Evolutionary conservation across 768 basidiomycete genomes (phyloP).

Genomic region (Kwoniella bestiolae): DNA sequence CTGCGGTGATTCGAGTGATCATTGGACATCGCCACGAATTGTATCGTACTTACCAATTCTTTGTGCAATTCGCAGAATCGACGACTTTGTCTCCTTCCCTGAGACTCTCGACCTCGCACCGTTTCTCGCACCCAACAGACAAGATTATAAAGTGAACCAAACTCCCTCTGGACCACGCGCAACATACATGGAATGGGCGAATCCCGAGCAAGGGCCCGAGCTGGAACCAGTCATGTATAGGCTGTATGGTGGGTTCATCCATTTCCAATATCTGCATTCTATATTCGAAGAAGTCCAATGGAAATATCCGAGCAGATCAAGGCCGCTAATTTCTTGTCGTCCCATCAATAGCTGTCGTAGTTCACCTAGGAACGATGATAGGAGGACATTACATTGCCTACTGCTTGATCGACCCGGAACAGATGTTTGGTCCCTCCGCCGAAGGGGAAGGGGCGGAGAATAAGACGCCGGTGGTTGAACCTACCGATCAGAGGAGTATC

Average conservation of each 20-base stretch:
- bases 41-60: not conserved
- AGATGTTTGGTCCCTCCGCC: slow-evolving; percentile 35
- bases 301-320: not conserved
- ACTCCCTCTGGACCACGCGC: slow-evolving; percentile 46
- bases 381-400: slow-evolving; percentile 91
- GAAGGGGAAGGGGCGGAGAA: not conserved
- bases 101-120: slow-evolving; percentile 81
- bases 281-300: too few species aligned
- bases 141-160: slow-evolving; percentile 49
- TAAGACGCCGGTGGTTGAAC: slow-evolving; percentile 15
- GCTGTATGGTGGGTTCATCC: slow-evolving; percentile 46
- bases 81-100: slow-evolving; percentile 89
- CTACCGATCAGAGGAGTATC: slow-evolving; percentile 13
- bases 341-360: slow-evolving; percentile 49
- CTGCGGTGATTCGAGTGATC: too few species aligned
- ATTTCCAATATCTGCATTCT: not conserved
- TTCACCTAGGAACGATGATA: slow-evolving; percentile 62
- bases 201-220: slow-evolving; percentile 47
- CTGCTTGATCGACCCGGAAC: slow-evolving; percentile 58
- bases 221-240: slow-evolving; percentile 54
- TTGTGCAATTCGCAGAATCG: slow-evolving; percentile 64
- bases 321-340: too few species aligned
- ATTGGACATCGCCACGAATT: too few species aligned
- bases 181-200: slow-evolving; percentile 53
- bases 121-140: slow-evolving; percentile 74